A percentile compares a stretch with the other conserved stretches of the same genome.
Conservation (phyloP, 495 filamentous ascomycete genomes). For the Talaromyces wortmannii region DNA sequence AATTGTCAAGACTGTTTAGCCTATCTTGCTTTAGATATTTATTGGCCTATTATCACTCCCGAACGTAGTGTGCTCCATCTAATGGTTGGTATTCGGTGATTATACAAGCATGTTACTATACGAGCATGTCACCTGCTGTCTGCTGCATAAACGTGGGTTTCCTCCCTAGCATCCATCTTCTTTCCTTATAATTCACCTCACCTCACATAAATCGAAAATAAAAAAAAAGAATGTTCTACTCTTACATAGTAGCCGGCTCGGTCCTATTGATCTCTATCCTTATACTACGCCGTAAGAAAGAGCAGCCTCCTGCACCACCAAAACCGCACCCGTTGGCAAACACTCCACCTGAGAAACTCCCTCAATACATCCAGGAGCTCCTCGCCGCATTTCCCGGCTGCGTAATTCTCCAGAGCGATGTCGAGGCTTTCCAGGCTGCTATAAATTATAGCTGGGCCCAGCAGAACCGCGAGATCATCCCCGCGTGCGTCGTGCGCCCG, state of each 20-base stretch:
- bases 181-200: background rate
- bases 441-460: constrained; percentile 23
- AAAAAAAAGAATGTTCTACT: constrained; percentile 1
- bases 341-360: constrained; percentile 1
- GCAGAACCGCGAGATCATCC: constrained; percentile 22
- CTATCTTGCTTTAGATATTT: too few species aligned
- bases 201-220: background rate
- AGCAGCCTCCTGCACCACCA: background rate
- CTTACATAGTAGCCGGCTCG: constrained; percentile 1
- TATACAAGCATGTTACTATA: too few species aligned
- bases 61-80: background rate
- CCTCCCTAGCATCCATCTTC: background rate
- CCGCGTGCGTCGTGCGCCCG: constrained; percentile 20
- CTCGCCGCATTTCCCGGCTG: constrained; percentile 9
- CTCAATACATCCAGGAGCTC: constrained; percentile 3
- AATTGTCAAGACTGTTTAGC: background rate
- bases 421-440: constrained; percentile 14
- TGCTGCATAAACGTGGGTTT: background rate
- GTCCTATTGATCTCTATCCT: constrained; percentile 1
- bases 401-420: constrained; percentile 13
- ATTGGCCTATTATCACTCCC: background rate
- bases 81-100: background rate
- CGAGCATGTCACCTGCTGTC: background rate
- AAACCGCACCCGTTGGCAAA: constrained; percentile 2
- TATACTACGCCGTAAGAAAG: background rate